phyloP scores from a whole-genome alignment of 2,329 filamentous ascomycete genomes.

The Chalara sp. region DNA sequence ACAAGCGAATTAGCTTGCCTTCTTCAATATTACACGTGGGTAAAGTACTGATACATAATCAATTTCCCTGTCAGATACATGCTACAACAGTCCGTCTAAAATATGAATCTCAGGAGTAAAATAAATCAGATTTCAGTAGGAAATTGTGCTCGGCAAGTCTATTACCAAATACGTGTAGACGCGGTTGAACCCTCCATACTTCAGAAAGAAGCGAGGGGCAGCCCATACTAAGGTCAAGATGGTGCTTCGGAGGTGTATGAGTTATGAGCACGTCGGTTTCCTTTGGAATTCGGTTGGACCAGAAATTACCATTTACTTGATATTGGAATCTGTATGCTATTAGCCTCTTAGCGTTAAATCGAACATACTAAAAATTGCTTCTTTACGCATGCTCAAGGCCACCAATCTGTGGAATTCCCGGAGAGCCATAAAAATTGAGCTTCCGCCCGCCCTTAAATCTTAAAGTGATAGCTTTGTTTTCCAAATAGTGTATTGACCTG shows the following conservation, averaged over 20 bases:
- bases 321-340: conserved; percentile 49
- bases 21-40: no score
- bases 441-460: conserved; percentile 52
- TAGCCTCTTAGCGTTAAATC: background rate
- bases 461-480: conserved; percentile 60
- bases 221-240: conserved; percentile 45
- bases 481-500: conserved; percentile 66
- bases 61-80: no score
- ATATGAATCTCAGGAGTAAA: no score
- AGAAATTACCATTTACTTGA: conserved; percentile 47
- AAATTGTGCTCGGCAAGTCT: no score
- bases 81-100: conserved; percentile 37
- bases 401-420: conserved; percentile 73
- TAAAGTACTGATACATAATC: no score
- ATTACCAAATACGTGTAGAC: conserved; percentile 49
- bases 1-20: no score
- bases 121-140: no score
- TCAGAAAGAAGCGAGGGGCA: conserved; percentile 52
- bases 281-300: conserved; percentile 51
- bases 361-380: conserved; percentile 1
- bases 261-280: conserved; percentile 59
- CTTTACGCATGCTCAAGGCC: conserved; percentile 55
- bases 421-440: conserved; percentile 72
- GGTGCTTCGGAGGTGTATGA: conserved; percentile 56
- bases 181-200: conserved; percentile 50